Percentiles rank a stretch among this genome's conserved stretches.
These are phyloP conservation scores for Verticillium dahliae DNA, from an alignment of 2,329 filamentous ascomycete species.

Conservation along the genomic window DNA sequence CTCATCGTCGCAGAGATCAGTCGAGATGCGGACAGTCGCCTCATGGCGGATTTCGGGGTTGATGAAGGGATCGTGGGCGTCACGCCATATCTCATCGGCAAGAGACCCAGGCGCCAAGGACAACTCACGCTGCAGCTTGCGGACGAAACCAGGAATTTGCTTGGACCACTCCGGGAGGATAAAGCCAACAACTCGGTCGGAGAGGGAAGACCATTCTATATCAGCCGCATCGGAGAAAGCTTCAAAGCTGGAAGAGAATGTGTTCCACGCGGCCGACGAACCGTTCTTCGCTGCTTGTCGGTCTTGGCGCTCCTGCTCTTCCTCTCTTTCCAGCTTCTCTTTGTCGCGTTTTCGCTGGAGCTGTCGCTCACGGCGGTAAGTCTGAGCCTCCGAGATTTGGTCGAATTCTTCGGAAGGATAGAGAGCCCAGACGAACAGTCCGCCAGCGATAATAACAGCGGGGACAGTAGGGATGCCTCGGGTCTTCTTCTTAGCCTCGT, in stretches of 20 bases:
- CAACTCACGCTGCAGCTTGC: conserved; percentile 80
- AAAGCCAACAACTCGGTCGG: conserved; percentile 58
- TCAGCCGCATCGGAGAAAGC: conserved; percentile 48
- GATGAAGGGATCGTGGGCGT: conserved; percentile 74
- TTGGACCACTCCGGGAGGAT: conserved; percentile 81
- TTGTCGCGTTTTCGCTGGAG: not conserved
- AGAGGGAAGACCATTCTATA: conserved; percentile 46
- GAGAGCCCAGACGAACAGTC: conserved; percentile 34
- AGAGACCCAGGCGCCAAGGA: conserved; percentile 83
- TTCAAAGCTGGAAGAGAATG: conserved; percentile 40
- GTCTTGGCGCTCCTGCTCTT: conserved; percentile 8
- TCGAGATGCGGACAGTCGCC: conserved; percentile 74
- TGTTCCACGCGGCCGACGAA: conserved; percentile 34
- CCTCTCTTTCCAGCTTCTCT: conserved; percentile 4
- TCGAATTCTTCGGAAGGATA: conserved; percentile 37
- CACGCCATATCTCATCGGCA: conserved; percentile 87
- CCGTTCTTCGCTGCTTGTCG: conserved; percentile 15
- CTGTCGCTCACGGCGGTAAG: not conserved
- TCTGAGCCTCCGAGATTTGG: conserved; percentile 19
- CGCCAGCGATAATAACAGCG: conserved; percentile 24
- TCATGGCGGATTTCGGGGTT: conserved; percentile 85
- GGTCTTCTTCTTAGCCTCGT: conserved; percentile 9
- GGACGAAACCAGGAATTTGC: conserved; percentile 65
- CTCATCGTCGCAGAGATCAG: conserved; percentile 78
- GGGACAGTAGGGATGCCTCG: conserved; percentile 16